Evolutionary conservation across 352 stramenopile species (phyloP).

Genomic region (Pelagophyceae sp.): DNA sequence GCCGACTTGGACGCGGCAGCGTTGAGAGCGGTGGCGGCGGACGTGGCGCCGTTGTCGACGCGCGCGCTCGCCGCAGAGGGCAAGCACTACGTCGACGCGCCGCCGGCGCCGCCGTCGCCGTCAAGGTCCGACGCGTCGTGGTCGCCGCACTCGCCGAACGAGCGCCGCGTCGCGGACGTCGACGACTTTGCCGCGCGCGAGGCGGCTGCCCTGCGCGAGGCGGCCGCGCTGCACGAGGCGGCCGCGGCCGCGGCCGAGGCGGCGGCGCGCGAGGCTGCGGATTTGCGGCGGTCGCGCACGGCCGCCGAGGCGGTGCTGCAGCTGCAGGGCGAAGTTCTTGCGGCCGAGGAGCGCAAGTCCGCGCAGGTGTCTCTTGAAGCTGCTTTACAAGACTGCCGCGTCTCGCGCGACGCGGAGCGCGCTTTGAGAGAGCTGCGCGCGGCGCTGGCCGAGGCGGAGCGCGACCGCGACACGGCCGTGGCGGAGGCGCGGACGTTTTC

Average conservation of each 20-base stretch:
- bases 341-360: background rate
- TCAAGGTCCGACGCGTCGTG: background rate
- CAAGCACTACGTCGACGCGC: background rate
- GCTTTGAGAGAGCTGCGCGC: background rate
- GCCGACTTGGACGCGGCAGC: too few relatives aligned
- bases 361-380: background rate
- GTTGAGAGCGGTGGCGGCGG: too few relatives aligned
- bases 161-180: background rate
- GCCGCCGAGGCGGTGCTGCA: background rate
- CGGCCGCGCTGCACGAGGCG: background rate
- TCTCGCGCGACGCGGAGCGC: background rate
- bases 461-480: background rate
- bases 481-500: background rate
- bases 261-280: background rate
- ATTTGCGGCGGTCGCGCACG: background rate
- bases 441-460: background rate
- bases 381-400: background rate
- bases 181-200: background rate
- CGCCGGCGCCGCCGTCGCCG: background rate
- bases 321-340: too few relatives aligned
- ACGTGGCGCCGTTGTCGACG: background rate
- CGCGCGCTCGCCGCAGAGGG: too few relatives aligned
- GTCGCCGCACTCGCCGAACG: background rate
- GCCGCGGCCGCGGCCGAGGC: background rate
- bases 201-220: background rate